Conservation (phyloP, 73 alveolate species). For the Paramecium sexaurelia region DNA sequence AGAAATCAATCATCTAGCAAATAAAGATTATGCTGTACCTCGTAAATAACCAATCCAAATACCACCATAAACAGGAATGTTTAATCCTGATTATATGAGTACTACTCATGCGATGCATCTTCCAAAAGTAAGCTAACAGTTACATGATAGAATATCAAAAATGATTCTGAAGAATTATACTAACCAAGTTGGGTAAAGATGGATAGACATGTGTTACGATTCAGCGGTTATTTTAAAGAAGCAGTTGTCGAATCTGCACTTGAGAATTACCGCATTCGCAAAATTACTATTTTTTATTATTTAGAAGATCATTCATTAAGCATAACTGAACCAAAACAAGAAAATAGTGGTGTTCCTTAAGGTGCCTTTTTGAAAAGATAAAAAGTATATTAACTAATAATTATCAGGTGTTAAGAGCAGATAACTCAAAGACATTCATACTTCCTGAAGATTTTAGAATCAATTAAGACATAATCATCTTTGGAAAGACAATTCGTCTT, state of each 20-base stretch:
- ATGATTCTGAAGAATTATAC: conserved; percentile 82
- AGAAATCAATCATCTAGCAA: conserved; percentile 65
- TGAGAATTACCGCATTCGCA: conserved; percentile 90
- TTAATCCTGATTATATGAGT: conserved; percentile 70
- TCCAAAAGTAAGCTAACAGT: conserved; percentile 39
- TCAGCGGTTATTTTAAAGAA: conserved; percentile 93
- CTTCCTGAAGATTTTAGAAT: conserved; percentile 82
- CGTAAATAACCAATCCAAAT: conserved; percentile 60
- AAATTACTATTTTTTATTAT: conserved; percentile 82
- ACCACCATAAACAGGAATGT: conserved; percentile 75
- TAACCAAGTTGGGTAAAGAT: conserved; percentile 94
- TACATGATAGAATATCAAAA: conserved; percentile 14
- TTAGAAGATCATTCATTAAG: conserved; percentile 88
- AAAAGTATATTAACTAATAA: neutral
- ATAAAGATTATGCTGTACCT: conserved; percentile 70
- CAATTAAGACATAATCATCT: conserved; percentile 80
- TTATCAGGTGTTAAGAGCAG: conserved; percentile 75
- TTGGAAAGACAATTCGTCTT: conserved; percentile 79
- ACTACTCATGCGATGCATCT: conserved; percentile 73
- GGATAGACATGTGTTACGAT: conserved; percentile 92
- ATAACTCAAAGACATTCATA: conserved; percentile 74
- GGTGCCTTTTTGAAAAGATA: conserved; percentile 92
- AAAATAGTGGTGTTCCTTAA: conserved; percentile 92
- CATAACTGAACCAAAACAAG: conserved; percentile 87
- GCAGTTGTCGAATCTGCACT: conserved; percentile 91